These are phyloP conservation scores for Polychytrium aggregatum DNA, from an alignment of 192 early-diverging fungal genomes.

Conservation along the genomic window DNA sequence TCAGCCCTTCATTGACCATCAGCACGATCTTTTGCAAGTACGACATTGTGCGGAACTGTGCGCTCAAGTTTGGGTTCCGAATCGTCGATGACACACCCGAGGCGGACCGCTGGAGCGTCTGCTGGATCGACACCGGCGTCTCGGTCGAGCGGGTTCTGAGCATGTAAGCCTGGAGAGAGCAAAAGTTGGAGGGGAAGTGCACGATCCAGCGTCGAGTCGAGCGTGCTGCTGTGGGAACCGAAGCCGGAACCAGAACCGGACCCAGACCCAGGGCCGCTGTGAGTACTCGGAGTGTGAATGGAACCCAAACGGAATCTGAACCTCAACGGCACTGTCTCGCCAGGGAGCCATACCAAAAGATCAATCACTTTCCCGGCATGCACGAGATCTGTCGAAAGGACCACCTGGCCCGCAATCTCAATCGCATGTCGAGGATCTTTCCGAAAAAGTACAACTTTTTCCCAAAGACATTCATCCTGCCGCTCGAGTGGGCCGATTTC, in stretches of 20 bases:
- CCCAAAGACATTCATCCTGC: conserved; percentile 43
- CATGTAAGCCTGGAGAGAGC: too few species aligned
- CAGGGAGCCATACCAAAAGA: conserved; percentile 38
- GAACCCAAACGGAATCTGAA: background rate
- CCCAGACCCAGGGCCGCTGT: background rate
- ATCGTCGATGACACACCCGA: conserved; percentile 24
- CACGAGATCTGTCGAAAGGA: conserved; percentile 52
- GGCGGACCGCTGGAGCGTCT: conserved; percentile 31
- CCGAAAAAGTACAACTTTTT: conserved; percentile 47
- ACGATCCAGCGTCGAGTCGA: background rate
- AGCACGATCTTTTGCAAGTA: conserved; percentile 36
- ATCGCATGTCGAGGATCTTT: conserved; percentile 27
- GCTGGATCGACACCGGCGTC: conserved; percentile 49
- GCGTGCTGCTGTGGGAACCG: background rate
- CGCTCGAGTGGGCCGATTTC: conserved; percentile 34
- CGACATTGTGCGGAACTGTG: conserved; percentile 32
- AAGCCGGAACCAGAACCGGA: background rate
- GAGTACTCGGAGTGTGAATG: too few species aligned
- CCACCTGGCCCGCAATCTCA: conserved; percentile 41
- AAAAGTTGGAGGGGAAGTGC: background rate
- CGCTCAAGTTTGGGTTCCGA: conserved; percentile 13
- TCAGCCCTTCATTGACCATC: background rate
- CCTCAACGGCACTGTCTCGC: background rate
- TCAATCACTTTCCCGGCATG: conserved; percentile 58
- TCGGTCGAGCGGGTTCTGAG: conserved; percentile 38